Percentiles rank a stretch among this genome's conserved stretches.
Conservation (phyloP, 306 rosid genomes). For the Fagus crenata region DNA sequence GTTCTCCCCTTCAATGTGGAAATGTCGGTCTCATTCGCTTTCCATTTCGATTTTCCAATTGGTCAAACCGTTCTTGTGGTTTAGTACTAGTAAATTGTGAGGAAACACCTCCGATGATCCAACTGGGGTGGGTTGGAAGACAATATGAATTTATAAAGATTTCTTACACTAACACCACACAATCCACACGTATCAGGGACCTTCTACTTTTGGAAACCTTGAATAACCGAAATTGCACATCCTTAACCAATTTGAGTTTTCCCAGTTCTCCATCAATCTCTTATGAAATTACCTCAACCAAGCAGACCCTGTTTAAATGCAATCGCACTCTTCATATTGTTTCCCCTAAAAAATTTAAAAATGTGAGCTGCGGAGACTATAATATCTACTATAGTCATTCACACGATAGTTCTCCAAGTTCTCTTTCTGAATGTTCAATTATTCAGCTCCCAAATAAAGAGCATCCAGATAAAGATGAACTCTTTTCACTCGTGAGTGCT, state of each 20-base stretch:
- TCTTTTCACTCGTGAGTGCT: constrained; percentile 18
- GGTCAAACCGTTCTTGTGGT: constrained; percentile 20
- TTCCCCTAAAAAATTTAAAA: not conserved
- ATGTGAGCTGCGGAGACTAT: not conserved
- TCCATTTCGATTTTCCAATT: constrained; percentile 29
- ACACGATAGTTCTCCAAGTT: not conserved
- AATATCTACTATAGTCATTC: not conserved
- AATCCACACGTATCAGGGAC: no score
- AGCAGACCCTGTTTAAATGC: constrained; percentile 22
- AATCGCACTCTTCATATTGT: not conserved
- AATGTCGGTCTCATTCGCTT: constrained; percentile 14
- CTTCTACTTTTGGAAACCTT: no score
- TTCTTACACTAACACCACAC: not conserved
- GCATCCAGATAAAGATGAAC: constrained; percentile 7
- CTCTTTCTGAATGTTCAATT: constrained; percentile 18
- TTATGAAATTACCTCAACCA: not conserved
- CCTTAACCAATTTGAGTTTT: constrained; percentile 9
- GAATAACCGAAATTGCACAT: no score
- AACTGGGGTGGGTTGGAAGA: constrained; percentile 17
- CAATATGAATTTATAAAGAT: not conserved
- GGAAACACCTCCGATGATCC: not conserved
- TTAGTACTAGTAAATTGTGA: constrained; percentile 29
- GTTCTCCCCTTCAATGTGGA: constrained; percentile 37
- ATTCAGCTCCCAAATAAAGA: constrained; percentile 28
- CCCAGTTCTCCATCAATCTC: constrained; percentile 22